Conservation (phyloP, 75 land plant species). For the Pinus tabuliformis region DNA sequence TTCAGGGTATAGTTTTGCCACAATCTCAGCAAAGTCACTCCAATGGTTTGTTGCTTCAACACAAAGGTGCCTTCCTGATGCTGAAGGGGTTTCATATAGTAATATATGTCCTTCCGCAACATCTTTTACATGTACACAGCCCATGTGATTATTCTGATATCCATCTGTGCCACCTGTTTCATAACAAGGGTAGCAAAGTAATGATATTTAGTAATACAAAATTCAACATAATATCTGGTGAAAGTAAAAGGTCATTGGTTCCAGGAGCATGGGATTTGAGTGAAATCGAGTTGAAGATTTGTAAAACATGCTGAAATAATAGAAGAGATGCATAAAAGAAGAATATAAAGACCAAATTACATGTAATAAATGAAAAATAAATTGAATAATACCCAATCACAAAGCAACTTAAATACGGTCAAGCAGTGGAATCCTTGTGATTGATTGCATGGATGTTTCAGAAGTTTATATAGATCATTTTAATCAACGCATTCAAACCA, state of each 20-base stretch:
- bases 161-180: constrained; percentile 55
- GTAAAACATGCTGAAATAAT: background rate
- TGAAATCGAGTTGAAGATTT: background rate
- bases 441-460: background rate
- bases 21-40: constrained; percentile 66
- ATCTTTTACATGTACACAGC: constrained; percentile 80
- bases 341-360: background rate
- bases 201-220: background rate
- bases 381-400: background rate
- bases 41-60: constrained; percentile 63
- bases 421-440: background rate
- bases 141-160: constrained; percentile 57
- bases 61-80: constrained; percentile 85
- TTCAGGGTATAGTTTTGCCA: constrained; percentile 72
- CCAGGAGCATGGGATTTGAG: background rate
- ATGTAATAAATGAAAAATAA: background rate
- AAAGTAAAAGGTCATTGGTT: background rate
- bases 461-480: background rate
- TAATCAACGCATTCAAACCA: background rate
- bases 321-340: background rate
- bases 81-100: constrained; percentile 68
- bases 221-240: background rate
- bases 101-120: constrained; percentile 83
- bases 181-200: background rate
- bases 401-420: background rate